Conservation (phyloP, 768 basidiomycete species). For the Phlebiopsis gigantea region DNA sequence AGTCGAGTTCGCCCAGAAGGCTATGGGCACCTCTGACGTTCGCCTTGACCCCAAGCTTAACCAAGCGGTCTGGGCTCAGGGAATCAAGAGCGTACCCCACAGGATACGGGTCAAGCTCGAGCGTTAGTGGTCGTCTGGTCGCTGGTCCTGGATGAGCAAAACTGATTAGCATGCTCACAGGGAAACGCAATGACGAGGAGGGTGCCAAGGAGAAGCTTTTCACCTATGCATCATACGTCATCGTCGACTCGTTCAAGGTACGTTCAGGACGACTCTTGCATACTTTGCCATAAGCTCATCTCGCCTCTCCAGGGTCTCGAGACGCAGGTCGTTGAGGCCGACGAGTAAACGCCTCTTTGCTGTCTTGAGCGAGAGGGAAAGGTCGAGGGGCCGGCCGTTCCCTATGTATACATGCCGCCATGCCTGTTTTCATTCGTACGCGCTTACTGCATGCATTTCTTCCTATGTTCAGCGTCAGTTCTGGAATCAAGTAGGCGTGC, state of each 20-base stretch:
- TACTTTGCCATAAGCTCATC: constrained; percentile 12
- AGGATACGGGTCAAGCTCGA: constrained; percentile 91
- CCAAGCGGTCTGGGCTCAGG: constrained; percentile 91
- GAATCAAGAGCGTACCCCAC: constrained; percentile 91
- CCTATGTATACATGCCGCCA: constrained; percentile 18
- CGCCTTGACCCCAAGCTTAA: constrained; percentile 94
- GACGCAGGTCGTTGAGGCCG: constrained; percentile 72
- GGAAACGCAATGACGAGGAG: constrained; percentile 99
- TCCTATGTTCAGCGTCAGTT: constrained; percentile 4
- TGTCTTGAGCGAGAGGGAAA: constrained; percentile 12
- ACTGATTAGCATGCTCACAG: constrained; percentile 32
- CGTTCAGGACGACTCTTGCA: constrained; percentile 20
- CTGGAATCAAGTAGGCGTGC: constrained; percentile 5
- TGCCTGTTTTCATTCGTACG: constrained; percentile 20
- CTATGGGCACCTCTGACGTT: constrained; percentile 95
- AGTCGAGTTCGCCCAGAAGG: constrained; percentile 83
- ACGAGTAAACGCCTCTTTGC: constrained; percentile 49
- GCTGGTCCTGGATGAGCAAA: not conserved
- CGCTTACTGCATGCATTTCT: constrained; percentile 16
- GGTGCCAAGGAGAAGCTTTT: constrained; percentile 97
- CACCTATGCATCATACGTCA: constrained; percentile 83
- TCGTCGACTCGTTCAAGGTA: constrained; percentile 82
- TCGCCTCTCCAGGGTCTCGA: constrained; percentile 62
- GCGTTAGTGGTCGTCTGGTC: constrained; percentile 48
- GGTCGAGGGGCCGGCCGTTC: constrained; percentile 15